Conservation (phyloP, 2,329 filamentous ascomycete species). For the Phialophora chinensis region DNA sequence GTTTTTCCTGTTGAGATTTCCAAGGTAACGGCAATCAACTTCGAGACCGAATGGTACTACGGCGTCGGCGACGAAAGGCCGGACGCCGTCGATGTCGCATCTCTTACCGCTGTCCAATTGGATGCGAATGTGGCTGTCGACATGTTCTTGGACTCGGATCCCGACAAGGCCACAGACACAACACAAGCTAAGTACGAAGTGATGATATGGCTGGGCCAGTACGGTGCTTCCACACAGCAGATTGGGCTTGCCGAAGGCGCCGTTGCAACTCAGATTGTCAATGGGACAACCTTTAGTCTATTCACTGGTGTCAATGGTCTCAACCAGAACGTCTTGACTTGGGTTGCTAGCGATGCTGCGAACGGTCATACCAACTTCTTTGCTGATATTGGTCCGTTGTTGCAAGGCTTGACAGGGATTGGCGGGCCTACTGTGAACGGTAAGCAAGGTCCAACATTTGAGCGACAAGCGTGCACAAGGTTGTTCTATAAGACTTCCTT, state of each 20-base stretch:
- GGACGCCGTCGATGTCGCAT: conserved; percentile 45
- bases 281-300: conserved; percentile 53
- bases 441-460: background rate
- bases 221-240: conserved; percentile 56
- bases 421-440: conserved; percentile 48
- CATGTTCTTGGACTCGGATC: conserved; percentile 62
- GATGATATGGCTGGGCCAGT: conserved; percentile 63
- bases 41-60: conserved; percentile 60
- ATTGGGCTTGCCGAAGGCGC: conserved; percentile 51
- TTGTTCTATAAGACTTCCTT: background rate
- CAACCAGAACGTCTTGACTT: conserved; percentile 58
- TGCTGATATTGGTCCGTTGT: conserved; percentile 56
- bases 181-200: conserved; percentile 55
- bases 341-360: conserved; percentile 47
- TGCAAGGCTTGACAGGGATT: conserved; percentile 47
- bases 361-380: conserved; percentile 50
- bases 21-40: conserved; percentile 48
- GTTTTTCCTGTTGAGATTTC: conserved; percentile 53
- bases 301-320: conserved; percentile 51
- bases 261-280: conserved; percentile 47
- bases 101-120: conserved; percentile 47
- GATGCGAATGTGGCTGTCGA: conserved; percentile 65
- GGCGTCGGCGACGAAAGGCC: conserved; percentile 52
- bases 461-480: background rate
- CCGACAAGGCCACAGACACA: conserved; percentile 49